Base-by-base conservation (phyloP, 805 yeast species). In the Naumovozyma dairenensis region DNA sequence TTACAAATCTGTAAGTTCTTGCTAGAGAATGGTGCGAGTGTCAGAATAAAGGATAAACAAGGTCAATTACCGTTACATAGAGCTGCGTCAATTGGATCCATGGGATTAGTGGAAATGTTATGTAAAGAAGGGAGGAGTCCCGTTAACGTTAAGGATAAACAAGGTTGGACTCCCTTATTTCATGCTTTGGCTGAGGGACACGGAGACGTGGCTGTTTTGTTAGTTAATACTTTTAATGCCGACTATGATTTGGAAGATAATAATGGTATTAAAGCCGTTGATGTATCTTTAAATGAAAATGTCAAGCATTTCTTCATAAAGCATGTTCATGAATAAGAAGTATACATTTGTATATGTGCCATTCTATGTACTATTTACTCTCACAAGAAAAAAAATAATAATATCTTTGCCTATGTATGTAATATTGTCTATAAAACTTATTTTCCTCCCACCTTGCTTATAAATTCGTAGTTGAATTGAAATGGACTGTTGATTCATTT, bases 161-260 rank as follows among this genome's bases (percentile, higher is more conserved):
- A 68, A 34, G 92, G 94, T 0, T 84, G 92, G 86, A 80, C 94
- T 0, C 77, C 95, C 1, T 54, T 89, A 39, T 94, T 84, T 54
- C 94, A 84, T 57, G 95, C 96, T 0, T 59, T 80, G 36, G 85
- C 94, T 0, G 97, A 87, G 57, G 96, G 95, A 0, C 78, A 77
- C 46, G 86, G 80, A 1, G 94, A 82, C 38, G 72, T 74, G 8
- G 94, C 82, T 0, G 63, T 75, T 1, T 48, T 63, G 21, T 59
- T 87, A 30, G 74, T 77, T 2, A 65, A 42, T 16, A 49, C 67
- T 33, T 61, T 67, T 4, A 89, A 89, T 0, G 96, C 94, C 0
- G 85, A 81, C 44, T 38, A 56, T 29, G 33, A 49, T 15, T 36
- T 63, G 10, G 60, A 59, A 32, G 74, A 69, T 42, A 39, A 47